Evolutionary conservation across 352 stramenopile species (phyloP).

Genomic region (Elongisporangium prolatum): DNA sequence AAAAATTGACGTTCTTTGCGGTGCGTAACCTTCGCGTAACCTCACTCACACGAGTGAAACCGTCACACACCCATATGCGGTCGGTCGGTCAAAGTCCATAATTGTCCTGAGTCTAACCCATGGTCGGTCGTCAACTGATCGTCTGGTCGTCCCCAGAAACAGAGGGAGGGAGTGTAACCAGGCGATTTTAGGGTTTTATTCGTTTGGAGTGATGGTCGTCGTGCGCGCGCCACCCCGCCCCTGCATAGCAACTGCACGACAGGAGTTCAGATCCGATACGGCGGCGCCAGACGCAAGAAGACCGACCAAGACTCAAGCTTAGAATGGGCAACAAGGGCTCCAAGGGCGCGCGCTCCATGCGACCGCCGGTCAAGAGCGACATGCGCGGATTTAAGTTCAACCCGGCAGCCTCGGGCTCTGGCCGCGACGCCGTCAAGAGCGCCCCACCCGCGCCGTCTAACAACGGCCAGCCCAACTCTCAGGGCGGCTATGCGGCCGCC

Average conservation of each 20-base stretch:
- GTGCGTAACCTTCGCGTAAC: neutral
- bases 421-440: slow-evolving; percentile 65
- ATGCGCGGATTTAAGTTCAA: slow-evolving; percentile 77
- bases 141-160: neutral
- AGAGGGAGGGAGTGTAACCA: neutral
- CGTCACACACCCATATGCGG: neutral
- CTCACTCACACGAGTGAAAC: neutral
- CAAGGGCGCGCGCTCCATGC: slow-evolving; percentile 60
- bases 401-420: slow-evolving; percentile 28
- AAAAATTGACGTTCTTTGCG: neutral
- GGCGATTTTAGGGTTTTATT: neutral
- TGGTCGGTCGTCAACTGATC: neutral
- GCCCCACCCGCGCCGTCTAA: slow-evolving; percentile 65
- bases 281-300: neutral
- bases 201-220: neutral
- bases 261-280: slow-evolving; percentile 1
- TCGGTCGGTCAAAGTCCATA: neutral
- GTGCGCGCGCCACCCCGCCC: neutral
- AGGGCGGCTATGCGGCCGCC: slow-evolving; percentile 9
- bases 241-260: slow-evolving; percentile 1
- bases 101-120: neutral
- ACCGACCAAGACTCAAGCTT: slow-evolving; percentile 5
- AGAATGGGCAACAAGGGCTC: slow-evolving; percentile 86
- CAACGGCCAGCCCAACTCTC: slow-evolving; percentile 10
- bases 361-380: slow-evolving; percentile 81